phyloP scores from a whole-genome alignment of 106 monocot species.

The Hemerocallis citrina region DNA sequence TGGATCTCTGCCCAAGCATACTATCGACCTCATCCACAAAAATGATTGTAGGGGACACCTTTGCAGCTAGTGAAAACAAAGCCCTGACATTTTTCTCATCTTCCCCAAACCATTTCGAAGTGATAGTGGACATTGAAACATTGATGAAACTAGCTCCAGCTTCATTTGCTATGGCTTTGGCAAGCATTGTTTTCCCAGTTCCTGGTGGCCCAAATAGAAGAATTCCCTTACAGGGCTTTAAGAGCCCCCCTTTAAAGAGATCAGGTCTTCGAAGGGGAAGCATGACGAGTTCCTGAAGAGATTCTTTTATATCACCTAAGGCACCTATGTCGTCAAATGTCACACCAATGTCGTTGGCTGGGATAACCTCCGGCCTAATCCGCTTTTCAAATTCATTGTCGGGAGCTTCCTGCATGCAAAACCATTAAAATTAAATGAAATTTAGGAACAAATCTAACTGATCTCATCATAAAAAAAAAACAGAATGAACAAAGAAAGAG shows the following conservation, averaged over 20 bases:
- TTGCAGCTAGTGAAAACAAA: constrained; percentile 67
- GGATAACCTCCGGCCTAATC: constrained; percentile 45
- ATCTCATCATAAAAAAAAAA: too few species aligned
- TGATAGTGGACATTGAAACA: constrained; percentile 77
- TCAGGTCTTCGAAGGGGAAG: constrained; percentile 54
- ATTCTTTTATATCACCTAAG: constrained; percentile 47
- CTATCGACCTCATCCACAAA: constrained; percentile 53
- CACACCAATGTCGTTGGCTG: constrained; percentile 50
- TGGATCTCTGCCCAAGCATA: constrained; percentile 38
- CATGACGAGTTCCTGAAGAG: constrained; percentile 51
- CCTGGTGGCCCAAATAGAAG: constrained; percentile 65
- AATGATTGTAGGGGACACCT: constrained; percentile 64
- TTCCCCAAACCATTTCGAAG: constrained; percentile 94
- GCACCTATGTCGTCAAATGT: constrained; percentile 56
- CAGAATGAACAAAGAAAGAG: too few species aligned
- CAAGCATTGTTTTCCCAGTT: constrained; percentile 85
- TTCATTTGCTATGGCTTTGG: constrained; percentile 86
- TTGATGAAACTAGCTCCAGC: constrained; percentile 87
- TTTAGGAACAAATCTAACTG: not conserved
- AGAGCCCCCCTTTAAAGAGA: constrained; percentile 46
- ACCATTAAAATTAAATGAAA: not conserved
- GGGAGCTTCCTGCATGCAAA: constrained; percentile 27
- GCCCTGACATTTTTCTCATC: constrained; percentile 83
- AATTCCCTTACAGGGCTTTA: constrained; percentile 49
- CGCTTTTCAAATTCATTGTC: constrained; percentile 59